A percentile compares a stretch with the other conserved stretches of the same genome.
Conservation (phyloP, 1,139 yeast genomes). For the Debaryomyces robertsiae region DNA sequence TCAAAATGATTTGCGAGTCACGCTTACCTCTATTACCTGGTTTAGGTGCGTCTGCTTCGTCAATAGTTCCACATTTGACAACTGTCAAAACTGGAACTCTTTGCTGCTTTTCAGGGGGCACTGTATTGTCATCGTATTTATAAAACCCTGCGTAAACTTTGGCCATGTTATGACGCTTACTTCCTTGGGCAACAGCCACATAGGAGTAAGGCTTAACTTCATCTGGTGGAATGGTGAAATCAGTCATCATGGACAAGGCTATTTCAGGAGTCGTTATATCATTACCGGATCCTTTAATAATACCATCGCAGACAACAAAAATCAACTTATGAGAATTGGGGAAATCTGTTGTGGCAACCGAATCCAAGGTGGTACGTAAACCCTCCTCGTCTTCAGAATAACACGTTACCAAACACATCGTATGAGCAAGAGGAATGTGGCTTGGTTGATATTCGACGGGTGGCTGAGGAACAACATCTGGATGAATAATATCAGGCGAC, state of each 20-base stretch:
- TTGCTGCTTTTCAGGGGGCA: conserved; percentile 81
- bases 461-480: conserved; percentile 81
- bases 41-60: conserved; percentile 74
- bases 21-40: conserved; percentile 99
- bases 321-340: conserved; percentile 92
- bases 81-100: conserved; percentile 81
- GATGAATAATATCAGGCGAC: conserved; percentile 71
- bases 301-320: conserved; percentile 87
- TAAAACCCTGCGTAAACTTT: conserved; percentile 91
- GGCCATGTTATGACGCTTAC: conserved; percentile 97
- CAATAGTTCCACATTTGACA: conserved; percentile 93
- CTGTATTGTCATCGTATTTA: conserved; percentile 72
- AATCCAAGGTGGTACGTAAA: conserved; percentile 83
- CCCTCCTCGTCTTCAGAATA: conserved; percentile 92
- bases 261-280: conserved; percentile 86
- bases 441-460: conserved; percentile 87
- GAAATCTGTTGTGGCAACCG: conserved; percentile 88
- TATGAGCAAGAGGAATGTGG: conserved; percentile 84
- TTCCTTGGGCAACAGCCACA: conserved; percentile 92
- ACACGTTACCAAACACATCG: conserved; percentile 84
- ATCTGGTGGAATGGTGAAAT: conserved; percentile 69
- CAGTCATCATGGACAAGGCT: conserved; percentile 84
- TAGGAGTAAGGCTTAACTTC: conserved; percentile 80
- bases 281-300: conserved; percentile 92
- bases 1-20: conserved; percentile 90